A percentile compares a stretch with the other conserved stretches of the same genome.
phyloP scores from a whole-genome alignment of 768 basidiomycete genomes.

The Coprinopsis strossmayeri region DNA sequence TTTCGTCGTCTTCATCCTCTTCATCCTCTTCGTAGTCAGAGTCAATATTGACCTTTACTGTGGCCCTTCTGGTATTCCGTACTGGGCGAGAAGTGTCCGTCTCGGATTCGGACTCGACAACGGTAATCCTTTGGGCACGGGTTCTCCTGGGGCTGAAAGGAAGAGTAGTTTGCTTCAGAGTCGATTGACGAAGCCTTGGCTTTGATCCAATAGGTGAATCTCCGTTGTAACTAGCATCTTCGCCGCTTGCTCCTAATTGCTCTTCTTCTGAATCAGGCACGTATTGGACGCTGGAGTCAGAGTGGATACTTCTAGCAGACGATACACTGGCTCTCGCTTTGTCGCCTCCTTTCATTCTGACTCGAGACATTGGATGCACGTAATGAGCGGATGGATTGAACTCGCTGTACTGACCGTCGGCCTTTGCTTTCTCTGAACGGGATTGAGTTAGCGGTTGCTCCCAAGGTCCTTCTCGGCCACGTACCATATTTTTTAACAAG shows the following conservation, averaged over 20 bases:
- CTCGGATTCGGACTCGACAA: constrained; percentile 30
- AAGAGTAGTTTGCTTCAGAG: constrained; percentile 22
- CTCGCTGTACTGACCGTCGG: constrained; percentile 30
- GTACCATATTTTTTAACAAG: constrained; percentile 54
- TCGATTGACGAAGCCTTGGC: constrained; percentile 12
- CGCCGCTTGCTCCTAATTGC: constrained; percentile 18
- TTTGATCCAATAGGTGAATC: constrained; percentile 17
- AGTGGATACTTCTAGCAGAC: constrained; percentile 19
- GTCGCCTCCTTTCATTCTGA: constrained; percentile 27
- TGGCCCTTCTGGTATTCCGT: constrained; percentile 35
- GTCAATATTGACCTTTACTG: constrained; percentile 29
- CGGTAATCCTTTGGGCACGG: constrained; percentile 29
- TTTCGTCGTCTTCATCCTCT: constrained; percentile 27
- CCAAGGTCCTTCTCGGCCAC: no score
- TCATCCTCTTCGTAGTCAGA: constrained; percentile 21
- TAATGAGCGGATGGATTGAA: constrained; percentile 59
- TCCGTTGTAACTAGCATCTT: constrained; percentile 15
- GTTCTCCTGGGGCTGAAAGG: constrained; percentile 69
- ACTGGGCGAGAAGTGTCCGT: constrained; percentile 19
- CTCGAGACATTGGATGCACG: constrained; percentile 56
- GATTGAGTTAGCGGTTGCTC: no score
- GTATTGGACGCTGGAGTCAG: constrained; percentile 20
- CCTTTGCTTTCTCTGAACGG: constrained; percentile 48
- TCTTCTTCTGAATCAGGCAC: constrained; percentile 29
- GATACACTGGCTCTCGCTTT: constrained; percentile 18